Conservation (phyloP, 345 rosid genomes). For the Dipteronia dyeriana region DNA sequence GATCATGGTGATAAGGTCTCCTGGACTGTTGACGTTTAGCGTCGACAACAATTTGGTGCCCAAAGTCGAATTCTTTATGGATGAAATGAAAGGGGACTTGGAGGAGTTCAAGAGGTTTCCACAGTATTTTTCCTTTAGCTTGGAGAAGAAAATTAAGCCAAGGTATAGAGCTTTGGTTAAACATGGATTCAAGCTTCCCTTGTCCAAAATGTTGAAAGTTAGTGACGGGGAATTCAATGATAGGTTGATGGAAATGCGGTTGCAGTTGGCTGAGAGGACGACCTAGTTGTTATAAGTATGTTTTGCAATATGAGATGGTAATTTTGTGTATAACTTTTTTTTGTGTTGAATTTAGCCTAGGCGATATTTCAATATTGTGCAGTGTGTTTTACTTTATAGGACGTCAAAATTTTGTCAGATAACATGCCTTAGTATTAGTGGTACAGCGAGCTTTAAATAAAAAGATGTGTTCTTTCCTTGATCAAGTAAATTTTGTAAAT, state of each 20-base stretch:
- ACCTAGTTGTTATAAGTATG: constrained; percentile 24
- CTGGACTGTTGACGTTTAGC: constrained; percentile 70
- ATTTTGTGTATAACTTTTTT: not conserved
- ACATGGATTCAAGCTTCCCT: constrained; percentile 54
- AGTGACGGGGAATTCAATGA: constrained; percentile 76
- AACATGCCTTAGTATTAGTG: not conserved
- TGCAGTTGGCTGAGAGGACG: constrained; percentile 34
- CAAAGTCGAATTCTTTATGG: constrained; percentile 57
- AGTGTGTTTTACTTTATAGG: not conserved
- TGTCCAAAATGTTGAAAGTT: constrained; percentile 74
- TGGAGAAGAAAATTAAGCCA: constrained; percentile 84
- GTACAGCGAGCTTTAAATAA: not conserved
- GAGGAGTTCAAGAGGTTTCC: constrained; percentile 71
- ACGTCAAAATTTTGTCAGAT: no score
- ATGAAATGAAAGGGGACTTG: constrained; percentile 66
- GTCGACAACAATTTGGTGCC: constrained; percentile 69
- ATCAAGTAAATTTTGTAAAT: not conserved
- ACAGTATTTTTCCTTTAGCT: constrained; percentile 87
- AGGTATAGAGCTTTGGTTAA: constrained; percentile 63
- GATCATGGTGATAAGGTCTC: constrained; percentile 74
- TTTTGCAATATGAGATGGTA: not conserved
- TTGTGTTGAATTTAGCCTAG: no score
- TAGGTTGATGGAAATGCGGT: constrained; percentile 58
- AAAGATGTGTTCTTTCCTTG: not conserved
- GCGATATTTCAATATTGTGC: no score